Percentiles rank a stretch among this genome's conserved stretches.
phyloP scores from a whole-genome alignment of 2,329 filamentous ascomycete species.

The Penicillium sp. region DNA sequence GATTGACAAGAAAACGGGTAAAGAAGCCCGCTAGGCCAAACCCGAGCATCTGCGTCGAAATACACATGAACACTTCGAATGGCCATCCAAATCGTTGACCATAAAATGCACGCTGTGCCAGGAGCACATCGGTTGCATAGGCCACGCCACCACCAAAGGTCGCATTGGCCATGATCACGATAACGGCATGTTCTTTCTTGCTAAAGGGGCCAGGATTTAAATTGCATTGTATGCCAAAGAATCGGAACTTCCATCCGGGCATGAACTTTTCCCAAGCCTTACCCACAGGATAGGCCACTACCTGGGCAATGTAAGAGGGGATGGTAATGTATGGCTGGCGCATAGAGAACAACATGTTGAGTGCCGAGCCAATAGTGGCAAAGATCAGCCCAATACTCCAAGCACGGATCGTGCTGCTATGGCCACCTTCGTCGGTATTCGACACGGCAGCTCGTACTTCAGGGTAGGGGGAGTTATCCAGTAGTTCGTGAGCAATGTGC shows the following conservation, averaged over 20 bases:
- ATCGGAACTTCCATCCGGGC: constrained; percentile 32
- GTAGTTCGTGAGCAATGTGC: constrained; percentile 54
- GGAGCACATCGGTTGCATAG: constrained; percentile 68
- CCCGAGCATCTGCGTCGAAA: constrained; percentile 64
- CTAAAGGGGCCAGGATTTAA: constrained; percentile 44
- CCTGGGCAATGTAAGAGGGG: constrained; percentile 57
- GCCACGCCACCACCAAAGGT: constrained; percentile 56
- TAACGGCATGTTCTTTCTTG: constrained; percentile 45
- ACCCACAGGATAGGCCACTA: constrained; percentile 54
- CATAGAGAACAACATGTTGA: constrained; percentile 55
- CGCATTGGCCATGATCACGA: constrained; percentile 56
- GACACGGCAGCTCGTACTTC: constrained; percentile 61
- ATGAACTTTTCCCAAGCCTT: constrained; percentile 38
- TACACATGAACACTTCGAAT: constrained; percentile 61
- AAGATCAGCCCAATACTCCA: constrained; percentile 58
- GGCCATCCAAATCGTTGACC: constrained; percentile 61
- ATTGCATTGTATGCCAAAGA: constrained; percentile 37
- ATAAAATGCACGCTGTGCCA: constrained; percentile 67
- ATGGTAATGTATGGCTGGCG: constrained; percentile 56
- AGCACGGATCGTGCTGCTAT: constrained; percentile 59
- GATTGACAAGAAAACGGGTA: constrained; percentile 52
- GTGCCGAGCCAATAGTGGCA: constrained; percentile 56
- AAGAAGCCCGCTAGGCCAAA: constrained; percentile 65
- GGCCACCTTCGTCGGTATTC: constrained; percentile 59
- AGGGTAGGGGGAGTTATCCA: constrained; percentile 63